These are phyloP conservation scores for Talaromyces sp. DNA, from an alignment of 2,329 filamentous ascomycete species.

Conservation along the genomic window DNA sequence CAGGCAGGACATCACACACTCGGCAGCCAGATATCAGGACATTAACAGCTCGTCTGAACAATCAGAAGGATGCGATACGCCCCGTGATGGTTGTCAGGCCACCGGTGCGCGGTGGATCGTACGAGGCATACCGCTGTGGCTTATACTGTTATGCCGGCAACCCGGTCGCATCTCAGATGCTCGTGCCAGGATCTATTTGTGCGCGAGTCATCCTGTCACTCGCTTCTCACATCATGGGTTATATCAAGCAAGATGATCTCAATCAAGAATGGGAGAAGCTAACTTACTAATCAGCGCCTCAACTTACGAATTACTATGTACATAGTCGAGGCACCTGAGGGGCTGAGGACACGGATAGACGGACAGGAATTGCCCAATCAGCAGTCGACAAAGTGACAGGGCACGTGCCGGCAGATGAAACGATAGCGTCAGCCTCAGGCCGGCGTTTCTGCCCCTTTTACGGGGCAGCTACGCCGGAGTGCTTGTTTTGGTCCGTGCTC, in stretches of 20 bases:
- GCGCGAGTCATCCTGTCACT: too few relatives aligned
- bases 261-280: too few relatives aligned
- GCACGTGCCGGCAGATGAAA: constrained; percentile 1
- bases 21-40: too few relatives aligned
- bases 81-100: not conserved
- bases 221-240: too few relatives aligned
- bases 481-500: constrained; percentile 6
- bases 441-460: not conserved
- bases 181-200: not conserved
- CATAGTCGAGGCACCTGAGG: too few relatives aligned
- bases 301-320: too few relatives aligned
- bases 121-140: not conserved
- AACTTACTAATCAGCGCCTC: too few relatives aligned
- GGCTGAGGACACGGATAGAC: not conserved
- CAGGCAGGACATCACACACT: not conserved
- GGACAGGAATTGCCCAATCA: not conserved
- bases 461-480: not conserved
- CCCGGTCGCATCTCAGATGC: not conserved
- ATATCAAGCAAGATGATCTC: too few relatives aligned
- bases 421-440: constrained; percentile 7
- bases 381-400: too few relatives aligned
- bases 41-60: too few relatives aligned
- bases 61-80: not conserved
- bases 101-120: not conserved
- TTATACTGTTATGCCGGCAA: not conserved